Conservation (phyloP, 176 grass and related monocot species). For the Cenchrus fungigraminus region DNA sequence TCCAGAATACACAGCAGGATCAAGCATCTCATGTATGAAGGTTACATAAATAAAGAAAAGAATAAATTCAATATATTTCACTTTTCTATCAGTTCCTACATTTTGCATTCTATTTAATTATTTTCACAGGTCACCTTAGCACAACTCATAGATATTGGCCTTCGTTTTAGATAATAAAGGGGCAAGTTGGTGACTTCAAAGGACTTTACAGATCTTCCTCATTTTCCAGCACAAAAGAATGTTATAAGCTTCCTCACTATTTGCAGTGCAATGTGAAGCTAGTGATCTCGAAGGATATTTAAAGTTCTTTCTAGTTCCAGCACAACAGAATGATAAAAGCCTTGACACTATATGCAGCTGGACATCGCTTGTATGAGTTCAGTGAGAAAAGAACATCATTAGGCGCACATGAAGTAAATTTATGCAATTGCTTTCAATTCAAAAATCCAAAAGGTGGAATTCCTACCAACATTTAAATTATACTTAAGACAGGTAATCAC, state of each 20-base stretch:
- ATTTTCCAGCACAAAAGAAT: conserved; percentile 29
- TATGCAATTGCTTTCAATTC: not conserved
- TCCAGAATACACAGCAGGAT: conserved; percentile 10
- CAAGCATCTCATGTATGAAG: not conserved
- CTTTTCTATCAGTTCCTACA: not conserved
- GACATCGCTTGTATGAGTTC: not conserved
- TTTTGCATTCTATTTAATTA: conserved; percentile 11
- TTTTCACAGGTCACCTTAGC: conserved; percentile 1
- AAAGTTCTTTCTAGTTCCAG: not conserved
- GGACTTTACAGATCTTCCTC: not conserved
- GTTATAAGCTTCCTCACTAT: conserved; percentile 5
- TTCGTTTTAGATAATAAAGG: not conserved
- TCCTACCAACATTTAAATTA: not conserved
- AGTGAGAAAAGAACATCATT: not conserved
- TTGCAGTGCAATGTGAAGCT: not conserved
- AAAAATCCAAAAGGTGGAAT: conserved; percentile 7
- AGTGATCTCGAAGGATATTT: not conserved
- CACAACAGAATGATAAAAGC: conserved; percentile 24
- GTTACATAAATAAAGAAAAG: not conserved
- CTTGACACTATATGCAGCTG: not conserved
- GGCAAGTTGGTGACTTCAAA: not conserved
- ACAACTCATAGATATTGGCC: conserved; percentile 7
- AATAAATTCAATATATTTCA: conserved; percentile 9
- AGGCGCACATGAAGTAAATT: not conserved
- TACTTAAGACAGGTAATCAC: not conserved